Percentiles rank a stretch among this genome's conserved stretches.
phyloP scores from a whole-genome alignment of 345 rosid genomes.

The Ceriops tagal region DNA sequence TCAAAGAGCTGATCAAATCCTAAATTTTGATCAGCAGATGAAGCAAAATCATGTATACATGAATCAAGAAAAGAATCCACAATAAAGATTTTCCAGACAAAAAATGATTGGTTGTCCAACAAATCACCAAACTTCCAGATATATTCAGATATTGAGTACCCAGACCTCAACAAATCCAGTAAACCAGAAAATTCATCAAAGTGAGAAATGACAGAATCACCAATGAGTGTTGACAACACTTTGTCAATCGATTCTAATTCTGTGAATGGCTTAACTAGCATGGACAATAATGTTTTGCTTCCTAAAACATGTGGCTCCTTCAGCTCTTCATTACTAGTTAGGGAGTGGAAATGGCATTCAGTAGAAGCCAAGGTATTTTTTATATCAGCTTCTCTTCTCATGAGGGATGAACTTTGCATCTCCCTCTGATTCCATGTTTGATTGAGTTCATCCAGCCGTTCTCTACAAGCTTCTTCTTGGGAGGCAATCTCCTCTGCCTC shows the following conservation, averaged over 20 bases:
- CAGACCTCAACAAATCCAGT: slow-evolving; percentile 49
- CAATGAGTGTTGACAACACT: slow-evolving; percentile 35
- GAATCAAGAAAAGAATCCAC: slow-evolving; percentile 78
- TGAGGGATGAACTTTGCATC: slow-evolving; percentile 50
- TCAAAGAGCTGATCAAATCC: slow-evolving; percentile 84
- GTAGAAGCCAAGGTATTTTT: slow-evolving; percentile 50
- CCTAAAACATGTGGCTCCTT: slow-evolving; percentile 44
- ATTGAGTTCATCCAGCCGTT: slow-evolving; percentile 77
- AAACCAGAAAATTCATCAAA: slow-evolving; percentile 42
- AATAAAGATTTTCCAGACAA: slow-evolving; percentile 81
- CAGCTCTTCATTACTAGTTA: slow-evolving; percentile 45
- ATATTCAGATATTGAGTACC: slow-evolving; percentile 49
- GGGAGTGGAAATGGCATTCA: slow-evolving; percentile 58
- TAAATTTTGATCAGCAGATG: slow-evolving; percentile 65
- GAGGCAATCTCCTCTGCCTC: slow-evolving; percentile 96
- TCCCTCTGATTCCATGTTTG: slow-evolving; percentile 83
- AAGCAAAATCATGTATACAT: slow-evolving; percentile 71
- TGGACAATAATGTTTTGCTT: slow-evolving; percentile 54
- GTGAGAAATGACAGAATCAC: slow-evolving; percentile 37
- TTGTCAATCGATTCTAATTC: slow-evolving; percentile 63
- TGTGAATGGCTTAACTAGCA: slow-evolving; percentile 55
- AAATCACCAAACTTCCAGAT: slow-evolving; percentile 67
- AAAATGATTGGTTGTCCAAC: slow-evolving; percentile 57
- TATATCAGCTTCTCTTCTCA: slow-evolving; percentile 59
- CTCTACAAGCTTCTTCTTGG: slow-evolving; percentile 93